Evolutionary conservation across 2,329 filamentous ascomycete genomes (phyloP).

Genomic region (Colletotrichum destructivum): DNA sequence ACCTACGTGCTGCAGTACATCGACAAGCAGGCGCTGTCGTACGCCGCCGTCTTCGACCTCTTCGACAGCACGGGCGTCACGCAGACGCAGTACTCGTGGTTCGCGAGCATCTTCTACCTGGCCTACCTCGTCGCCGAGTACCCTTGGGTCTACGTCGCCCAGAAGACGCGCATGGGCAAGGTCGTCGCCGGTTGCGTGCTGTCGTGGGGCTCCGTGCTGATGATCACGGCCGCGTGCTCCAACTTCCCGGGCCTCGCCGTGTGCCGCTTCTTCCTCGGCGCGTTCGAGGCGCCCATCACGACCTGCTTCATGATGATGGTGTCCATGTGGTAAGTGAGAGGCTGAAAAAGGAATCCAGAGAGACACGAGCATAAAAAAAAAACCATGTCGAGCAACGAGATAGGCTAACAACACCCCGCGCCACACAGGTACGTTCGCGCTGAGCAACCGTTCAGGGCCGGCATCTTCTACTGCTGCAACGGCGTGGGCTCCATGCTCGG

Average conservation of each 20-base stretch:
- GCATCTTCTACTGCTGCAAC: conserved; percentile 57
- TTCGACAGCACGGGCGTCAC: conserved; percentile 64
- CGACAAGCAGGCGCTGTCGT: conserved; percentile 69
- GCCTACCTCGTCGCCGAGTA: conserved; percentile 61
- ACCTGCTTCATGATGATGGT: conserved; percentile 67
- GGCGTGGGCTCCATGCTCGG: conserved; percentile 75
- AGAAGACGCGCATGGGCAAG: conserved; percentile 54
- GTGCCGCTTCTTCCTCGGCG: conserved; percentile 62
- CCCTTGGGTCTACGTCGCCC: conserved; percentile 53
- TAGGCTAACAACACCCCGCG: conserved; percentile 4
- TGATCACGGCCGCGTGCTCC: conserved; percentile 58
- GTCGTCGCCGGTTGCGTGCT: conserved; percentile 52
- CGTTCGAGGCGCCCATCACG: conserved; percentile 64
- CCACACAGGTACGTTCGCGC: conserved; percentile 55
- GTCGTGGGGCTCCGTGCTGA: conserved; percentile 56
- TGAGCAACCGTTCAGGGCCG: conserved; percentile 63
- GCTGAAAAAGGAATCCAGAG: background rate
- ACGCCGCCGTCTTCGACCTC: conserved; percentile 70
- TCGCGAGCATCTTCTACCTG: conserved; percentile 71
- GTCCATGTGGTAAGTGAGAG: conserved; percentile 57
- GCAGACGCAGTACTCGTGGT: conserved; percentile 65
- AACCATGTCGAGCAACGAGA: no score
- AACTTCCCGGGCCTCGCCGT: conserved; percentile 60
- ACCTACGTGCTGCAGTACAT: conserved; percentile 69
- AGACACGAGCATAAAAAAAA: background rate